Conservation (phyloP, 495 filamentous ascomycete genomes). For the Ramalina peruviana region DNA sequence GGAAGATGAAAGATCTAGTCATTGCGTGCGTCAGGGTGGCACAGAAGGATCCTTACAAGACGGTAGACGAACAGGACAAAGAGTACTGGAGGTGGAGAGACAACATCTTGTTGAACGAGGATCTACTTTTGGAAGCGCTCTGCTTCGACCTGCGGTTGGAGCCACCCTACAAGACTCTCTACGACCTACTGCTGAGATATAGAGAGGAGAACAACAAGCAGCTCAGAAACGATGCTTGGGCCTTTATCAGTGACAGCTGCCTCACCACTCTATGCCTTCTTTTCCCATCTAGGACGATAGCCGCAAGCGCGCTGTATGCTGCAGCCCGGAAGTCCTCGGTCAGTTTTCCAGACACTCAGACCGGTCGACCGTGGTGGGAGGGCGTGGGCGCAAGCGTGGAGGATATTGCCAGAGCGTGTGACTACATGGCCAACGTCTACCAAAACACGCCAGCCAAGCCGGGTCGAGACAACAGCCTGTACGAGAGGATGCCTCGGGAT, state of each 20-base stretch:
- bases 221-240: conserved; percentile 74
- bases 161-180: conserved; percentile 67
- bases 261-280: conserved; percentile 77
- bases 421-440: conserved; percentile 61
- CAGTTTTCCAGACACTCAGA: conserved; percentile 54
- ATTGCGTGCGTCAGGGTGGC: conserved; percentile 86
- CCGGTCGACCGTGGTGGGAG: conserved; percentile 82
- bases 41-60: conserved; percentile 74
- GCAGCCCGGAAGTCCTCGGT: conserved; percentile 55
- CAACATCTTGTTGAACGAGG: conserved; percentile 79
- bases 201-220: conserved; percentile 55
- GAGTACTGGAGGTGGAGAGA: conserved; percentile 97
- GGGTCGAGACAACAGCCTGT: conserved; percentile 9
- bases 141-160: conserved; percentile 91
- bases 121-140: conserved; percentile 74
- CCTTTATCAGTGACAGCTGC: conserved; percentile 79
- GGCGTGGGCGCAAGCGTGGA: conserved; percentile 46
- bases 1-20: conserved; percentile 85
- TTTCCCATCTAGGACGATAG: conserved; percentile 62
- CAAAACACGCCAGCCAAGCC: conserved; percentile 40
- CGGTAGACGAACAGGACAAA: conserved; percentile 87
- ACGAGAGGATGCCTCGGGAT: conserved; percentile 8
- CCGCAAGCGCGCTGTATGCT: conserved; percentile 75
- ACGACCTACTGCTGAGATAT: conserved; percentile 58
- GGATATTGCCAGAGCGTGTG: conserved; percentile 50